phyloP scores from a whole-genome alignment of 768 basidiomycete species.

The Xerocomellus intermedius region DNA sequence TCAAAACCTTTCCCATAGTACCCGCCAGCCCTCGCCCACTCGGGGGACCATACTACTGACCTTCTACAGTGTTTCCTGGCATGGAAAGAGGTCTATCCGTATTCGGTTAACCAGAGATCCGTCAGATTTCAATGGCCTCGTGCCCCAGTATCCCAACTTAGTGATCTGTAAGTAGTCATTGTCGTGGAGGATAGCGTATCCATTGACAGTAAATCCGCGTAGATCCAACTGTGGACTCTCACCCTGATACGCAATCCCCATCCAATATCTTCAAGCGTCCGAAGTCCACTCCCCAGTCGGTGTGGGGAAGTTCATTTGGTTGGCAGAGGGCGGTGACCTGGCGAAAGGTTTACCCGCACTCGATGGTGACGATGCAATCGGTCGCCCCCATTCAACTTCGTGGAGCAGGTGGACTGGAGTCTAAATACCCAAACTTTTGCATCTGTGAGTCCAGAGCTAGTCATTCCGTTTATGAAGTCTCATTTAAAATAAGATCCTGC shows the following conservation, averaged over 20 bases:
- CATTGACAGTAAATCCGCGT: not conserved
- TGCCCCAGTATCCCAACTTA: slow-evolving; percentile 26
- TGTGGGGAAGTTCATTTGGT: slow-evolving; percentile 22
- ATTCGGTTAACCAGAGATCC: slow-evolving; percentile 4
- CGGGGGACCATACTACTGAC: not conserved
- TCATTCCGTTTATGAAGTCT: not conserved
- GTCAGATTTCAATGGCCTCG: slow-evolving; percentile 7
- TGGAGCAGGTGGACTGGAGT: slow-evolving; percentile 7
- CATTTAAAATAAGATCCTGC: slow-evolving; percentile 33
- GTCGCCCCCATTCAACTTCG: slow-evolving; percentile 6
- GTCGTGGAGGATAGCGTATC: not conserved
- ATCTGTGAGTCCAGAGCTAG: slow-evolving; percentile 18
- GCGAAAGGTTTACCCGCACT: slow-evolving; percentile 18
- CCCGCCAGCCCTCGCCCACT: not conserved
- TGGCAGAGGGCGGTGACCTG: slow-evolving; percentile 17
- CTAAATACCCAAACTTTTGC: slow-evolving; percentile 13
- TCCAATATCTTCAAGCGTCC: not conserved
- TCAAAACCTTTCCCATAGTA: not conserved
- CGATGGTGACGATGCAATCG: not conserved
- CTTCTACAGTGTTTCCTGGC: too few relatives aligned
- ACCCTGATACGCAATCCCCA: slow-evolving; percentile 35
- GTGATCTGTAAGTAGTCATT: slow-evolving; percentile 29
- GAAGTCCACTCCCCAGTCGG: not conserved
- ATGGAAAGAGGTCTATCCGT: slow-evolving; percentile 24
- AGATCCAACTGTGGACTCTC: slow-evolving; percentile 39